Base-by-base conservation (phyloP, 2,329 filamentous ascomycete genomes). In the Penicillium concentricum region DNA sequence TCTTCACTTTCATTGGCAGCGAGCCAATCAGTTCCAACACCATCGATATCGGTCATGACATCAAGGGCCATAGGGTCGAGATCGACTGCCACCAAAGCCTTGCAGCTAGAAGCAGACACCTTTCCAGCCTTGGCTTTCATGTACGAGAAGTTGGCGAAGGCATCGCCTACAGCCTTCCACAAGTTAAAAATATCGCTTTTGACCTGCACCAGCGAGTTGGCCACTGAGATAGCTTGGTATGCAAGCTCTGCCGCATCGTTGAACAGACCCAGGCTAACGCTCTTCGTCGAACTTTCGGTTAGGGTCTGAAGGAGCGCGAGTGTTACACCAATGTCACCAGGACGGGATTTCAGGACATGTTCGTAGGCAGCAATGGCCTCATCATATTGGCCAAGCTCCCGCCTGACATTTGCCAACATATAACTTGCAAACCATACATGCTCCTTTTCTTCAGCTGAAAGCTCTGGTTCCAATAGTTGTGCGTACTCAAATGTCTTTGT, bases 381-480 rank as follows among this genome's bases (percentile, higher is more conserved):
- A 58, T 96, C 89, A 66, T 88, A 96, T 41, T 95, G 88, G n/a
- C 91, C 92, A 46, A 97, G 81, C 70, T 97, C 93, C 52, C 92
- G 86, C 72, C 92, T 91, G 53, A 99, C 90, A 67, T 99, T 97
- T 39, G 91, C 92, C 58, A 97, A 84, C 88, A 99, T 95, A 73
- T 97, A 97, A 69, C 91, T 91, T 8, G 92, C 92, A 72, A 97
- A 99, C 94, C 94, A 99, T 10, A 85, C 89, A 64, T 95, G 89
- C 0, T 84, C 86, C 20, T 79, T 70, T 34, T 84, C 80, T 44
- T 83, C 74, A 68, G 81, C 69, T n/a, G 79, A 73, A 0, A 83
- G 73, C 1, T 81, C 80, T 28, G 84, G 80, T 60, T 93, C 90
- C 5, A 96, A 81, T 52, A 83, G 84, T 69, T 93, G 87, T 0